Percentiles rank a stretch among this genome's conserved stretches.
These are phyloP conservation scores for Athelia sp. DNA, from an alignment of 1,284 basidiomycete species.

Conservation along the genomic window DNA sequence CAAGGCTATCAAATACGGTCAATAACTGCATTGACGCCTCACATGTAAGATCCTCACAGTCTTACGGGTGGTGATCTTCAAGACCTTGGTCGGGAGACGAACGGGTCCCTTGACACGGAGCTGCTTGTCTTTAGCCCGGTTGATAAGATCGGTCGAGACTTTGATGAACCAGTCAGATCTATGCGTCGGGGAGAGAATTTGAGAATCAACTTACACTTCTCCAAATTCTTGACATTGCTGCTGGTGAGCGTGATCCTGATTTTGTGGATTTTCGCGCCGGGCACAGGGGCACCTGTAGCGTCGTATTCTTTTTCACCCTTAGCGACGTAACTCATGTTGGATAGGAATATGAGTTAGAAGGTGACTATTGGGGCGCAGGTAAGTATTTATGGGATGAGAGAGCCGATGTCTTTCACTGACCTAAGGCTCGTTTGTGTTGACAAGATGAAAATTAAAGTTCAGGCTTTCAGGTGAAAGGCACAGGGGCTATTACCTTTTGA, in stretches of 20 bases:
- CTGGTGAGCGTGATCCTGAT: conserved; percentile 99
- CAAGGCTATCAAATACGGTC: conserved; percentile 63
- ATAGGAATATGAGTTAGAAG: conserved; percentile 65
- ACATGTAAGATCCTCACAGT: conserved; percentile 54
- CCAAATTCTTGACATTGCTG: conserved; percentile 97
- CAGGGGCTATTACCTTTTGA: not conserved
- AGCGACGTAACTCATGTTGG: conserved; percentile 98
- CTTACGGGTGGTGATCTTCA: conserved; percentile 99
- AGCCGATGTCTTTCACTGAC: conserved; percentile 8
- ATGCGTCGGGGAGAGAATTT: not conserved
- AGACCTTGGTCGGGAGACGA: conserved; percentile 97
- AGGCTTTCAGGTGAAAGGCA: not conserved
- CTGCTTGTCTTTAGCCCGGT: conserved; percentile 99
- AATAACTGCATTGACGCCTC: conserved; percentile 6
- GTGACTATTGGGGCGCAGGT: conserved; percentile 50
- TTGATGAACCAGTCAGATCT: conserved; percentile 4
- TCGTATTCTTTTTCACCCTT: conserved; percentile 99
- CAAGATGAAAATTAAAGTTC: conserved; percentile 22
- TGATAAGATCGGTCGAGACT: conserved; percentile 97
- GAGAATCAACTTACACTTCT: conserved; percentile 74
- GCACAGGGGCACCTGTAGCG: conserved; percentile 81
- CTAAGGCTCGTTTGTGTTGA: conserved; percentile 16
- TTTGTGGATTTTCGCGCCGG: conserved; percentile 95
- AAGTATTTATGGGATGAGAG: conserved; percentile 3
- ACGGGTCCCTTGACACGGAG: conserved; percentile 99